Conservation (phyloP, 108 stramenopile species). For the Skeletonema menzelii region DNA sequence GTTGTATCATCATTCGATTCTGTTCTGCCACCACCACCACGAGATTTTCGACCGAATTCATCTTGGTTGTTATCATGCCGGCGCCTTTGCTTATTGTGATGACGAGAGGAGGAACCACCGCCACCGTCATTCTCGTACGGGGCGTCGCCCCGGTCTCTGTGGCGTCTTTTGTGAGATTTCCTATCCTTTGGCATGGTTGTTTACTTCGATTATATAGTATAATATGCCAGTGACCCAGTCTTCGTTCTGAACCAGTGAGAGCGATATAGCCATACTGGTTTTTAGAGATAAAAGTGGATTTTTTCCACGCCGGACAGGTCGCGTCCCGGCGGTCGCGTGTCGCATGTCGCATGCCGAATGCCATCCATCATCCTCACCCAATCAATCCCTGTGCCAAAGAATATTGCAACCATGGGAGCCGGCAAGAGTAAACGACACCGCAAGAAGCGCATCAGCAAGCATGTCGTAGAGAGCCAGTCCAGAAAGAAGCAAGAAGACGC, state of each 20-base stretch:
- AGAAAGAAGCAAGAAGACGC: conserved; percentile 21
- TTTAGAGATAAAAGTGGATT: too few species aligned
- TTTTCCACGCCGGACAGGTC: too few species aligned
- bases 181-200: conserved; percentile 38
- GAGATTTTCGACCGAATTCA: conserved; percentile 23
- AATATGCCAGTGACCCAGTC: too few species aligned
- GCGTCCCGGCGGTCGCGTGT: too few species aligned
- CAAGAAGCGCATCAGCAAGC: conserved; percentile 80
- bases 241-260: too few species aligned
- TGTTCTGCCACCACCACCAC: background rate
- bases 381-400: background rate
- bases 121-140: conserved; percentile 33
- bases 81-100: conserved; percentile 6
- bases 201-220: too few species aligned
- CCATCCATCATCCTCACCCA: too few species aligned
- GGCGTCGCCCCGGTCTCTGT: conserved; percentile 10
- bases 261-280: too few species aligned
- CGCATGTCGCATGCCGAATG: too few species aligned
- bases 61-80: conserved; percentile 15
- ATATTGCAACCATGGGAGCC: conserved; percentile 27
- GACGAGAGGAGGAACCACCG: background rate
- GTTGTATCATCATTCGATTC: conserved; percentile 43
- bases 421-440: conserved; percentile 48
- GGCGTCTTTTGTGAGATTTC: conserved; percentile 18
- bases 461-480: conserved; percentile 58